These are phyloP conservation scores for Pythium brachiatum DNA, from an alignment of 352 stramenopile species.

Conservation along the genomic window DNA sequence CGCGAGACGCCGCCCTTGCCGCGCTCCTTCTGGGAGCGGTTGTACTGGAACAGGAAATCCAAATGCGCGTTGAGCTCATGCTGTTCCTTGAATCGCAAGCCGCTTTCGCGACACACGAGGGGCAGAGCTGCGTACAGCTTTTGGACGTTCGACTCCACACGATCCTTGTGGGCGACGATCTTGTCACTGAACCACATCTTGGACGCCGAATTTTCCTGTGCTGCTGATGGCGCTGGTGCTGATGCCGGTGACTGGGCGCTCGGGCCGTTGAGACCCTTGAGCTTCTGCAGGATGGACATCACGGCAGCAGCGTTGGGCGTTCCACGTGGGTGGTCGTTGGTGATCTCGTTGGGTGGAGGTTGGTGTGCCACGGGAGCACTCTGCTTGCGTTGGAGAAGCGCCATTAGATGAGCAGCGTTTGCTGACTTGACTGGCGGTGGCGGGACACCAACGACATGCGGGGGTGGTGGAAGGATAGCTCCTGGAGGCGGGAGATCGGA, in stretches of 20 bases:
- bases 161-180: slow-evolving; percentile 77
- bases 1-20: slow-evolving; percentile 78
- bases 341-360: slow-evolving; percentile 38
- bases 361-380: neutral
- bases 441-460: slow-evolving; percentile 15
- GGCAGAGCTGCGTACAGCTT: slow-evolving; percentile 82
- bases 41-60: slow-evolving; percentile 88
- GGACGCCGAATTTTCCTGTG: slow-evolving; percentile 34
- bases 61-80: slow-evolving; percentile 74
- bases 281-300: slow-evolving; percentile 85
- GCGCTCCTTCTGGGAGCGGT: slow-evolving; percentile 75
- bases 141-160: slow-evolving; percentile 83
- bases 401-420: slow-evolving; percentile 81
- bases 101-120: slow-evolving; percentile 78
- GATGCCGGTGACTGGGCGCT: neutral
- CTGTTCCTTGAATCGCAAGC: slow-evolving; percentile 77
- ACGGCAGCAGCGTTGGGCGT: slow-evolving; percentile 65
- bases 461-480: slow-evolving; percentile 15
- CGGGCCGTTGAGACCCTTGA: slow-evolving; percentile 55
- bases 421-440: slow-evolving; percentile 40
- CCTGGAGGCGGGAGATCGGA: slow-evolving; percentile 22
- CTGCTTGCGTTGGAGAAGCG: slow-evolving; percentile 78
- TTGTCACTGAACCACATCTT: slow-evolving; percentile 87
- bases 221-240: slow-evolving; percentile 6
- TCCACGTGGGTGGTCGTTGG: slow-evolving; percentile 43